Evolutionary conservation across 2,329 filamentous ascomycete genomes (phyloP).

Genomic region (Diaporthe eres): DNA sequence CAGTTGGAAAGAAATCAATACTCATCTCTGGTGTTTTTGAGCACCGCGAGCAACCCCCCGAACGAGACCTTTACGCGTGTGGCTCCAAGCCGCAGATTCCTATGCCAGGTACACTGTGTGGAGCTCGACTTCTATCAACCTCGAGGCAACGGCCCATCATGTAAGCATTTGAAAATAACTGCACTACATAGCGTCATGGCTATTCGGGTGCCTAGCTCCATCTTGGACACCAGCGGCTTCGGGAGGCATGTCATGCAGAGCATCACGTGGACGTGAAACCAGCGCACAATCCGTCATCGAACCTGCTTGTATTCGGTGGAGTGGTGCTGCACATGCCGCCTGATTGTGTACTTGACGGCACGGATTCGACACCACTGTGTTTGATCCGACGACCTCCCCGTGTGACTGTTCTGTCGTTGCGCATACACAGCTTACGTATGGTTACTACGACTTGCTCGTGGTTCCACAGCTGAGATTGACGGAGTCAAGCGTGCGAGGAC

Average conservation of each 20-base stretch:
- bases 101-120: not conserved
- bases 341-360: not conserved
- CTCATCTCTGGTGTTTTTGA: no score
- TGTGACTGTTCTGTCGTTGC: not conserved
- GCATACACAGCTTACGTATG: not conserved
- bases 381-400: not conserved
- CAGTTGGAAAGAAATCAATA: not conserved
- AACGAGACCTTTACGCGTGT: not conserved
- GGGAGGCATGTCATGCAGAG: not conserved
- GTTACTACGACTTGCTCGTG: not conserved
- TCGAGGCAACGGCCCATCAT: not conserved
- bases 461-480: conserved; percentile 19
- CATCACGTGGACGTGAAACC: conserved; percentile 13
- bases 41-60: not conserved
- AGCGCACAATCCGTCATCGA: conserved; percentile 2
- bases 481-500: conserved; percentile 10
- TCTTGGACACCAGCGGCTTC: not conserved
- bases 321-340: not conserved
- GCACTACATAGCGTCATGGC: conserved; percentile 18
- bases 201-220: conserved; percentile 13
- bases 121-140: not conserved
- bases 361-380: not conserved
- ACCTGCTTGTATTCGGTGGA: not conserved
- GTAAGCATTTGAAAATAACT: not conserved
- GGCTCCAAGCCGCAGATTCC: not conserved